Conservation (phyloP, 352 stramenopile species). For the Elongisporangium anandrum region DNA sequence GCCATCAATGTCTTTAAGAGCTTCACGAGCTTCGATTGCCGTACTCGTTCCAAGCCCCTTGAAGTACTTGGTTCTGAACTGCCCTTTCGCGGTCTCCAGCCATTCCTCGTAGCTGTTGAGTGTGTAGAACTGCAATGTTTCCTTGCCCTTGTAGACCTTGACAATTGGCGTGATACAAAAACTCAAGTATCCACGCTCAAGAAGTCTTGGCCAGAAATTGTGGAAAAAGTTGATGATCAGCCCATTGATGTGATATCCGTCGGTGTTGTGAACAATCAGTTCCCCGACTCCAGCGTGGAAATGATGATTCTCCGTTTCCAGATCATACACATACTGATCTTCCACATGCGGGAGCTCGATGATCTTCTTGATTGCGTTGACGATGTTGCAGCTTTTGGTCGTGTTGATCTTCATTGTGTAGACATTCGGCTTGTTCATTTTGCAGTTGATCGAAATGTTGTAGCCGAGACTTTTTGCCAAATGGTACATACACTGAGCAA, state of each 20-base stretch:
- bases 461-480: too few relatives aligned
- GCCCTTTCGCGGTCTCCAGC: constrained; percentile 41
- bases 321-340: too few relatives aligned
- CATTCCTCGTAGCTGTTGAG: constrained; percentile 88
- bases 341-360: too few relatives aligned
- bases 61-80: constrained; percentile 94
- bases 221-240: constrained; percentile 95
- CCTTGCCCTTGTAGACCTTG: constrained; percentile 45
- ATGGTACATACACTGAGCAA: too few relatives aligned
- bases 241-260: constrained; percentile 93
- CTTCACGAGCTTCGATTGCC: constrained; percentile 87
- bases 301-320: too few relatives aligned
- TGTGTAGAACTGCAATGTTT: constrained; percentile 76
- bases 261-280: constrained; percentile 95
- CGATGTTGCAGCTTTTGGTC: too few relatives aligned
- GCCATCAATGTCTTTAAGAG: constrained; percentile 88
- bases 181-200: constrained; percentile 86
- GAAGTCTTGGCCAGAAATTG: constrained; percentile 89
- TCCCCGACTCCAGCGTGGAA: too few relatives aligned
- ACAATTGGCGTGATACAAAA: constrained; percentile 97
- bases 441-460: too few relatives aligned
- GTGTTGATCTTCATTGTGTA: too few relatives aligned
- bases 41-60: constrained; percentile 95
- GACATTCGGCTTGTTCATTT: too few relatives aligned
- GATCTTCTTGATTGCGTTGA: too few relatives aligned